Base-by-base conservation (phyloP, 2,329 filamentous ascomycete genomes). In the Colletotrichum costaricense region DNA sequence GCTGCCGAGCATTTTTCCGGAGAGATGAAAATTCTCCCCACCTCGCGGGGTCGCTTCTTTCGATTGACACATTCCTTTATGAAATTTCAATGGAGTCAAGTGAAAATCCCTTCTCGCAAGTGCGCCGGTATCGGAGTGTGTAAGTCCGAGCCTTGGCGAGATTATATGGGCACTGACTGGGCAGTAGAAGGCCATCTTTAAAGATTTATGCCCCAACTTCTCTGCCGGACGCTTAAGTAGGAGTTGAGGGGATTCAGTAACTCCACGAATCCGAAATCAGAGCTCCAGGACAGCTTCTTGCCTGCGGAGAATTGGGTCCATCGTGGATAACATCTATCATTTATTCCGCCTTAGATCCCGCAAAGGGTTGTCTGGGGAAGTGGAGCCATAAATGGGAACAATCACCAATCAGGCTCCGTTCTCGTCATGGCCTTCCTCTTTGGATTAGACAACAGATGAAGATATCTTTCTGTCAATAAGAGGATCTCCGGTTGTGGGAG, bases 321-420 rank as follows among this genome's bases (percentile, higher is more conserved):
- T 49, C 38, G 16, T 16, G 12, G 26, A 16, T 12, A 42, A 11
- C 22, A 26, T n/a, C 19, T 19, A 24, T 52, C 38, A 42, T 28
- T 19, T 33, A 12, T 22, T 24, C 12, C 28, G 19, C 46, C 12
- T 16, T 38, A 38, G 35, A 22, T 62, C 58, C 58, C 24, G 58
- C 16, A 26, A 62, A 24, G n/a, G 60, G 35, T 59, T 26, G 58
- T 54, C 60, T 54, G 46, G 60, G 60, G 60, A 63, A 63, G 60
- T 63, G 60, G 60, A 30, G 42, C 35, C 7, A 8, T 16, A 7
- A 16, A 35, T 38, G 19, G 60, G 7, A 42, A 12, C 16, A 35
- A 30, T 26, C 19, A 24, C 42, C 60, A 33, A 30, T 63, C 11
- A 63, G 14, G 12, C 6, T 6, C 8, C 16, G 11, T 33, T 14